Evolutionary conservation across 1,139 yeast genomes (phyloP).

Genomic region (Sugiyamaella castrensis): DNA sequence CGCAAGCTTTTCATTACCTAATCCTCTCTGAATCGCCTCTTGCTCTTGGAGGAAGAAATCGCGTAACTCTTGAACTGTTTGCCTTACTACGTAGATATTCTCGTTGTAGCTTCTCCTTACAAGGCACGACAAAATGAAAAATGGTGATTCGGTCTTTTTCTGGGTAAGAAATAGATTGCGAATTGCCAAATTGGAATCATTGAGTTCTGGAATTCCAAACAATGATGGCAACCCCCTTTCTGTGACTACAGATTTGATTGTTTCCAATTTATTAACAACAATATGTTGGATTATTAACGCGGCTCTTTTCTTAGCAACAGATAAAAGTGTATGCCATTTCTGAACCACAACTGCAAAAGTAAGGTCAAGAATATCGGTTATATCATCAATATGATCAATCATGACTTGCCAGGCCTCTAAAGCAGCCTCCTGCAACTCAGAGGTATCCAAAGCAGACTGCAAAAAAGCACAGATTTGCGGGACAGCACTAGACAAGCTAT

Average conservation of each 20-base stretch:
- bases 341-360: constrained; percentile 60
- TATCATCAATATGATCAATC: constrained; percentile 48
- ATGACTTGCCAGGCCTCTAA: constrained; percentile 62
- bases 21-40: constrained; percentile 43
- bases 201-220: constrained; percentile 26
- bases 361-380: constrained; percentile 54
- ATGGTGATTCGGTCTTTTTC: constrained; percentile 8
- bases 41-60: constrained; percentile 51
- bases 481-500: constrained; percentile 66
- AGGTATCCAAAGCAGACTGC: constrained; percentile 71
- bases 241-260: constrained; percentile 19
- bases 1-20: constrained; percentile 31
- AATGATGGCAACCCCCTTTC: constrained; percentile 32
- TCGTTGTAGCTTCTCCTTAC: constrained; percentile 58
- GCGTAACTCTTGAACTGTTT: constrained; percentile 67
- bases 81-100: constrained; percentile 73
- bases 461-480: constrained; percentile 88
- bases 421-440: constrained; percentile 59
- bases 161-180: constrained; percentile 5
- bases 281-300: constrained; percentile 21
- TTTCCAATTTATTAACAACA: constrained; percentile 18
- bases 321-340: constrained; percentile 49
- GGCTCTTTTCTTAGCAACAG: constrained; percentile 25
- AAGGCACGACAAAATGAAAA: constrained; percentile 16
- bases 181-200: constrained; percentile 18